Percentiles rank a stretch among this genome's conserved stretches.
Evolutionary conservation across 1,284 basidiomycete genomes (phyloP).

Genomic region (Ceratobasidium sp.): DNA sequence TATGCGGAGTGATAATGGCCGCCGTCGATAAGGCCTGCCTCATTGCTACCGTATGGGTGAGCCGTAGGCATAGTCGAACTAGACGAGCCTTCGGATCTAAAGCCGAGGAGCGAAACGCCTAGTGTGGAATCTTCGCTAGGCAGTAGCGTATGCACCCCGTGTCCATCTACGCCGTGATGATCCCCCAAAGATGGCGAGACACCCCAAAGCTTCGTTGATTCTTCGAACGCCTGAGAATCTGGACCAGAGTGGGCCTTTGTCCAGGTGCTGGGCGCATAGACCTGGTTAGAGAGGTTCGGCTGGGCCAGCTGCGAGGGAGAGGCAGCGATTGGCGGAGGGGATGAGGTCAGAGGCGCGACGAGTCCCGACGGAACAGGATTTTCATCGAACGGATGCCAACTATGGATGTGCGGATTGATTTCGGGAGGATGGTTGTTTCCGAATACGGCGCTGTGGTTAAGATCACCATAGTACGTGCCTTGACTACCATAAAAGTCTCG

Average conservation of each 20-base stretch:
- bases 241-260: not conserved
- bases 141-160: not conserved
- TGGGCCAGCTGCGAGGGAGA: not conserved
- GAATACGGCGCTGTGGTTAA: not conserved
- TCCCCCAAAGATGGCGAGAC: constrained; percentile 6
- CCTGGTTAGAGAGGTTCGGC: not conserved
- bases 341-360: constrained; percentile 1
- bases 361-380: constrained; percentile 1
- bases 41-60: constrained; percentile 16
- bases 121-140: constrained; percentile 23
- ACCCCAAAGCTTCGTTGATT: constrained; percentile 23
- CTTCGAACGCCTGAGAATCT: constrained; percentile 22
- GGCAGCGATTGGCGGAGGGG: not conserved
- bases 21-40: constrained; percentile 2
- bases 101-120: constrained; percentile 18
- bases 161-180: not conserved
- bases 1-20: constrained; percentile 32
- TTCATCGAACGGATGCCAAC: constrained; percentile 27
- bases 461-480: constrained; percentile 4
- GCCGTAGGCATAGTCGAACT: constrained; percentile 1
- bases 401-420: not conserved
- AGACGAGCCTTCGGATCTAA: constrained; percentile 7
- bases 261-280: constrained; percentile 24
- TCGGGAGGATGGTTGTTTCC: not conserved
- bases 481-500: constrained; percentile 3